Conservation (phyloP, 768 basidiomycete species). For the Infundibulicybe gibba region DNA sequence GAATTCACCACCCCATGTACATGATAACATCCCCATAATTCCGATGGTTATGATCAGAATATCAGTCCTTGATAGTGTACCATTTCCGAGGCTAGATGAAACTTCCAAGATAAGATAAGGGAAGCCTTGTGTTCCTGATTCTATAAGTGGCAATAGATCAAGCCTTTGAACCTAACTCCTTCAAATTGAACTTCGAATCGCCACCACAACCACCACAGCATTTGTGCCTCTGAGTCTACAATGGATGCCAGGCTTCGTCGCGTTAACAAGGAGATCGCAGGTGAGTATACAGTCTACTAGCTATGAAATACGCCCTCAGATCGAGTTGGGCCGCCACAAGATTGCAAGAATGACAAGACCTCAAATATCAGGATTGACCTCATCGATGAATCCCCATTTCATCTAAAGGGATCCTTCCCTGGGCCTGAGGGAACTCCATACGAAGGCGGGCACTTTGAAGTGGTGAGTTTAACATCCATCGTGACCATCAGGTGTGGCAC, state of each 20-base stretch:
- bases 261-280: constrained; percentile 93
- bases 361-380: constrained; percentile 85
- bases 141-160: too few species aligned
- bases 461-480: constrained; percentile 51
- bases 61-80: too few species aligned
- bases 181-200: too few species aligned
- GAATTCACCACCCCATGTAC: too few species aligned
- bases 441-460: constrained; percentile 86
- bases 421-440: constrained; percentile 95
- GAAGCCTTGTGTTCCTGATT: too few species aligned
- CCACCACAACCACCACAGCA: too few species aligned
- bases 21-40: too few species aligned
- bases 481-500: constrained; percentile 1
- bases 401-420: constrained; percentile 86
- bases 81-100: too few species aligned
- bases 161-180: too few species aligned
- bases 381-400: constrained; percentile 86
- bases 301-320: not conserved
- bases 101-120: too few species aligned
- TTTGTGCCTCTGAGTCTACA: too few species aligned
- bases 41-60: too few species aligned
- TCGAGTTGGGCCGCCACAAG: constrained; percentile 30
- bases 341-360: constrained; percentile 94
- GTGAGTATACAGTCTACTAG: constrained; percentile 30
- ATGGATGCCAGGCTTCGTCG: constrained; percentile 90